phyloP scores from a whole-genome alignment of 495 filamentous ascomycete species.

The Neurospora tetraspora region DNA sequence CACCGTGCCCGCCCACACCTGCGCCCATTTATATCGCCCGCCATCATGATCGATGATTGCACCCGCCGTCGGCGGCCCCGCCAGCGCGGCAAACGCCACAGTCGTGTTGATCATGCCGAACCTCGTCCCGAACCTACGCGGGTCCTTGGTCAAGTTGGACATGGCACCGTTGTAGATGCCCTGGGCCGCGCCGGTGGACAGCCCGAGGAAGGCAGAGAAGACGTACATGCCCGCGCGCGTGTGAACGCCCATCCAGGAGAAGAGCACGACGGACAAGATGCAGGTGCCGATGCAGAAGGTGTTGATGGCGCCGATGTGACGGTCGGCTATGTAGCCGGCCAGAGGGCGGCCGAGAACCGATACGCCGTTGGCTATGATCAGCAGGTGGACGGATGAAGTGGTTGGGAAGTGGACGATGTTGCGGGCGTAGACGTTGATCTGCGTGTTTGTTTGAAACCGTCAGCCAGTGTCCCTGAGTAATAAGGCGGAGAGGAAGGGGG shows the following conservation, averaged over 20 bases:
- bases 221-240: constrained; percentile 29
- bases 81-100: constrained; percentile 29
- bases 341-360: constrained; percentile 28
- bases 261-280: constrained; percentile 23
- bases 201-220: constrained; percentile 31
- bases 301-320: constrained; percentile 31
- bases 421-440: constrained; percentile 33
- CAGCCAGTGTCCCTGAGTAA: neutral
- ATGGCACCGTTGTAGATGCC: constrained; percentile 28
- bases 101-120: constrained; percentile 38
- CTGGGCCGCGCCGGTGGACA: constrained; percentile 29
- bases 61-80: constrained; percentile 33
- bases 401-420: constrained; percentile 29
- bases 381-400: constrained; percentile 27
- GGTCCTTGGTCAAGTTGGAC: constrained; percentile 30
- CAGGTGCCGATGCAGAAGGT: constrained; percentile 21
- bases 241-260: constrained; percentile 30
- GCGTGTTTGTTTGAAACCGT: neutral
- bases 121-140: constrained; percentile 31
- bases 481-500: neutral
- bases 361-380: constrained; percentile 34
- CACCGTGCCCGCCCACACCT: constrained; percentile 32
- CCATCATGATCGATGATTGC: constrained; percentile 31
- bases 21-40: constrained; percentile 28
- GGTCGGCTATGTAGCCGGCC: constrained; percentile 30